phyloP scores from a whole-genome alignment of 139 green algal species.

The Coelastrella sp. region DNA sequence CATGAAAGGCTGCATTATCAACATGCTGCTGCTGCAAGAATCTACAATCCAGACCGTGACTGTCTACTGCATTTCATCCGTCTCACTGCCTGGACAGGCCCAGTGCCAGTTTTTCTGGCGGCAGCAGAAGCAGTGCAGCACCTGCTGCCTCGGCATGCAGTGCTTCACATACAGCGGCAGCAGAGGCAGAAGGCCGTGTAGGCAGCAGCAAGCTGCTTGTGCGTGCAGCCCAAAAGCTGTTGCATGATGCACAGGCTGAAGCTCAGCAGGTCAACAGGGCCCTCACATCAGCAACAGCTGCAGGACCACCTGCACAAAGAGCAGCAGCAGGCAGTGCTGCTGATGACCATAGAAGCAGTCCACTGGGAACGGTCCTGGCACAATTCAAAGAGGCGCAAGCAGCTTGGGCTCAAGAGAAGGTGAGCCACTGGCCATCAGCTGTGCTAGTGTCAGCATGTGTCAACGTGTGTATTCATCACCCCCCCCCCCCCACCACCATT shows the following conservation, averaged over 20 bases:
- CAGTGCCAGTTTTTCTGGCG: neutral
- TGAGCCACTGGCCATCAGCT: neutral
- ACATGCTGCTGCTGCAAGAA: neutral
- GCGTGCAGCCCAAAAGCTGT: conserved; percentile 11
- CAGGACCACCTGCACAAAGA: neutral
- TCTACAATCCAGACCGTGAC: neutral
- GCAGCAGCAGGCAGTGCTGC: neutral
- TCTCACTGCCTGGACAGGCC: neutral
- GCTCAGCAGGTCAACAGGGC: neutral
- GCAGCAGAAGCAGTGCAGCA: neutral
- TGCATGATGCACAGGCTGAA: conserved; percentile 25
- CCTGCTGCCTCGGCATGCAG: neutral
- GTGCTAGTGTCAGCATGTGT: neutral
- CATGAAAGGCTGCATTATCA: neutral
- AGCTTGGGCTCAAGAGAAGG: conserved; percentile 75
- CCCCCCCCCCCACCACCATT: no score
- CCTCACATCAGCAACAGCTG: neutral
- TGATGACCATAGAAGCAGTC: conserved; percentile 44
- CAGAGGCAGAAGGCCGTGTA: neutral
- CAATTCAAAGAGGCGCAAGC: conserved; percentile 75
- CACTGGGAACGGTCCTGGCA: conserved; percentile 65
- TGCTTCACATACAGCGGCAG: neutral
- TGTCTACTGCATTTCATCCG: neutral
- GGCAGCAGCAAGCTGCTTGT: conserved; percentile 22
- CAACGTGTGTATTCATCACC: no score